phyloP scores from a whole-genome alignment of 345 rosid genomes.

The Eucalyptus erythrocorys region DNA sequence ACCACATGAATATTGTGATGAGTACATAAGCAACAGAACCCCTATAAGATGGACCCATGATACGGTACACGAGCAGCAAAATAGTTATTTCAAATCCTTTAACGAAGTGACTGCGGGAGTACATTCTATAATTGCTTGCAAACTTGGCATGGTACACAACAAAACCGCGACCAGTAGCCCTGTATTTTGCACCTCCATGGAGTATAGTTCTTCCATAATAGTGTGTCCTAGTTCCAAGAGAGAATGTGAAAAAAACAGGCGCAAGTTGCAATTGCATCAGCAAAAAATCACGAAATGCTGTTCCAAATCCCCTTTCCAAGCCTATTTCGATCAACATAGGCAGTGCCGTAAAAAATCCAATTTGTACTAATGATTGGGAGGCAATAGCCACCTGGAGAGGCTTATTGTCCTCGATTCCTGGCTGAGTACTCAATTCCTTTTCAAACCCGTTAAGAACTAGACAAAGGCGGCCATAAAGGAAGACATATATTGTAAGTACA shows the following conservation, averaged over 20 bases:
- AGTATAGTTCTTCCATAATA: constrained; percentile 91
- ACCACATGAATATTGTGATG: constrained; percentile 93
- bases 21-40: constrained; percentile 68
- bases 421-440: constrained; percentile 52
- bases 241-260: constrained; percentile 93
- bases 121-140: constrained; percentile 91
- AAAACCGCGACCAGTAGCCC: constrained; percentile 90
- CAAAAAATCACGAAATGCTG: constrained; percentile 85
- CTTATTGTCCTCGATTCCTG: constrained; percentile 71
- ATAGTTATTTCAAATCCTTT: constrained; percentile 95
- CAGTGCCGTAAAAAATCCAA: constrained; percentile 83
- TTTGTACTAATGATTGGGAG: constrained; percentile 94
- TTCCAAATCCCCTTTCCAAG: constrained; percentile 85
- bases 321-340: constrained; percentile 99
- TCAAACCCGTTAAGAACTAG: constrained; percentile 95
- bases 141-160: constrained; percentile 97
- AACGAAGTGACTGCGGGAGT: constrained; percentile 96
- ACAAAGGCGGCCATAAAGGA: constrained; percentile 97
- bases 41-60: constrained; percentile 72
- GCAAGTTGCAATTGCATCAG: constrained; percentile 94
- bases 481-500: constrained; percentile 87
- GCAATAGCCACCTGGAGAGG: constrained; percentile 98
- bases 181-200: constrained; percentile 95
- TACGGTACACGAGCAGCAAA: constrained; percentile 72
- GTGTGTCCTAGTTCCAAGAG: constrained; percentile 97